Conservation (phyloP, 1,139 yeast species). For the Sugiyamaella japonica region DNA sequence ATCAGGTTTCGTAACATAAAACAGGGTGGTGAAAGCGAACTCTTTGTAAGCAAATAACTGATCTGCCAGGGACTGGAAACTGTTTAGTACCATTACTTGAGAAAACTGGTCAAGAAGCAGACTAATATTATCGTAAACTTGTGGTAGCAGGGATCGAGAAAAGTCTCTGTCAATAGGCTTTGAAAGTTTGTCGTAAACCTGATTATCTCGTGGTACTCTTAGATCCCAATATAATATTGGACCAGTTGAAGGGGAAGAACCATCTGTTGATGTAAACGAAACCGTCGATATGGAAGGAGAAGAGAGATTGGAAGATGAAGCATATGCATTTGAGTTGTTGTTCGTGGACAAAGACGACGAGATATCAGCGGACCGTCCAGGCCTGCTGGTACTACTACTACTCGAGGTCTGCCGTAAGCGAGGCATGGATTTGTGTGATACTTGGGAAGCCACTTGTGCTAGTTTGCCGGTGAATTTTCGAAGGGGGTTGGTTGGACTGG, state of each 20-base stretch:
- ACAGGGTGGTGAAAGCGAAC: conserved; percentile 15
- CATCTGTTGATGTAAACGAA: background rate
- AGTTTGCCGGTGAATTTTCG: conserved; percentile 16
- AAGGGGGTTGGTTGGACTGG: conserved; percentile 12
- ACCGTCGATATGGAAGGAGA: conserved; percentile 4
- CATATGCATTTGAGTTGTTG: background rate
- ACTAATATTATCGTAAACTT: conserved; percentile 12
- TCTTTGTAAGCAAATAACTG: conserved; percentile 21
- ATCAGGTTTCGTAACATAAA: conserved; percentile 14
- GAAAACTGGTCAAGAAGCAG: conserved; percentile 15
- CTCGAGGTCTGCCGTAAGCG: conserved; percentile 10
- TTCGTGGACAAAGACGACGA: background rate
- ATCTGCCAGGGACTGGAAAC: conserved; percentile 14
- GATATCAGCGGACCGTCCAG: background rate
- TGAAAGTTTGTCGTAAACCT: conserved; percentile 15
- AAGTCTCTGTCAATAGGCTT: background rate
- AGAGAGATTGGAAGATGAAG: conserved; percentile 1
- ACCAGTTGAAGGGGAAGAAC: conserved; percentile 1
- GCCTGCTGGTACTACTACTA: background rate
- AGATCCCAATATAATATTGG: conserved; percentile 13
- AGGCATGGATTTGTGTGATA: conserved; percentile 15
- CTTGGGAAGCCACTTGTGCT: conserved; percentile 13
- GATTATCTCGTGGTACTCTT: conserved; percentile 13
- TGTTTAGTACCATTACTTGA: conserved; percentile 12
- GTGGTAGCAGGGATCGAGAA: background rate